Base-by-base conservation (phyloP, 2,329 filamentous ascomycete genomes). In the Dothideomycetes sp. region DNA sequence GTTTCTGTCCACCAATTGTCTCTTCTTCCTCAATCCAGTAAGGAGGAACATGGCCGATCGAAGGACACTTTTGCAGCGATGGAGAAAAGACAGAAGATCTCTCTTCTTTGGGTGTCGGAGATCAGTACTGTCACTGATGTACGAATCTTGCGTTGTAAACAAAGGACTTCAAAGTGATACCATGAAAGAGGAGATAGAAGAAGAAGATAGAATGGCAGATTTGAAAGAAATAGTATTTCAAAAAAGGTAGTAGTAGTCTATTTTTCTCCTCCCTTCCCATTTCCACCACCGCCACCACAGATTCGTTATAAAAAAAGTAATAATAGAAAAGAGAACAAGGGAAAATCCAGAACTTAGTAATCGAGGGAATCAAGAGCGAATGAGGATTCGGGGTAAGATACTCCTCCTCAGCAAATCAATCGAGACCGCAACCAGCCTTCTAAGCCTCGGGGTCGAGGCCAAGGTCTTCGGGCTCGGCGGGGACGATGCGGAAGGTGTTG, bases 401-500 rank as follows among this genome's bases (percentile, higher is more conserved):
- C 28, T 5, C 32, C n/a, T n/a, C n/a, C n/a, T n/a, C n/a, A n/a
- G n/a, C n/a, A n/a, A n/a, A 31, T 27, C 37, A 33, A 33, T 12
- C 22, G 7, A 7, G 20, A 33, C 5, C 18, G 4, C 27, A 25
- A 15, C 20, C 13, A n/a, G 20, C 32, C 7, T 9, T 44, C 53
- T 59, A 69, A 49, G 67, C 64, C 43, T 68, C 61, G 53, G 61
- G 59, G 48, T 69, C 64, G 43, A 72, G 53, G 33, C 69, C 69
- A 47, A 72, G 58, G 51, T 70, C 67, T 46, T 69, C 64, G 29
- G 37, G 37, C 50, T 62, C 57, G 23, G 69, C 69, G 15, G 67
- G 66, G 25, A 72, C 69, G 33, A 72, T 68, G 51, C 69, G 69
- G 40, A 72, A 58, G 23, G 85, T 91, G 73, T 91, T 93, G 61